phyloP scores from a whole-genome alignment of 768 basidiomycete genomes.

The Boletus subparvulus region DNA sequence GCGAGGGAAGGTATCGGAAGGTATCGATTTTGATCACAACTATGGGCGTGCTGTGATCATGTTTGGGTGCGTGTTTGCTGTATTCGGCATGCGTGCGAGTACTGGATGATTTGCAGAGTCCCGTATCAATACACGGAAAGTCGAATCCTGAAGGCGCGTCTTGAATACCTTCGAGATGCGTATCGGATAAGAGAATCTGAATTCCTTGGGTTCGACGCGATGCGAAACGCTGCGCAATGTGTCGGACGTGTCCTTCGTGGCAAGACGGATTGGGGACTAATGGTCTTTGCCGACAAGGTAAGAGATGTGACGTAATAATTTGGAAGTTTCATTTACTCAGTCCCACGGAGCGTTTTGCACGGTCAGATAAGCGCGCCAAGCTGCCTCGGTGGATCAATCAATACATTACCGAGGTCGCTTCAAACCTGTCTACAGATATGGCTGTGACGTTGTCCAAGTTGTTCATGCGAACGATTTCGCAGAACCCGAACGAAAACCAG shows the following conservation, averaged over 20 bases:
- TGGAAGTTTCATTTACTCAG: neutral
- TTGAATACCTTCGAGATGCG: slow-evolving; percentile 97
- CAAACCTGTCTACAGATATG: slow-evolving; percentile 98
- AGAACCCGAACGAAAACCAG: slow-evolving; percentile 94
- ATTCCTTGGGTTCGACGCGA: slow-evolving; percentile 98
- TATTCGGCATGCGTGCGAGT: neutral
- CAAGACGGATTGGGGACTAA: slow-evolving; percentile 99
- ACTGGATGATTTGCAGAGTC: slow-evolving; percentile 49
- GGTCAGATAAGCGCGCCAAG: slow-evolving; percentile 92
- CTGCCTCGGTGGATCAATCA: slow-evolving; percentile 99
- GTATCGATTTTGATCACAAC: slow-evolving; percentile 99
- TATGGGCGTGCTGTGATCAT: slow-evolving; percentile 99
- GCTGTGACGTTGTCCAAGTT: slow-evolving; percentile 90
- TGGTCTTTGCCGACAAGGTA: slow-evolving; percentile 99
- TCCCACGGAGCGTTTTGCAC: slow-evolving; percentile 74
- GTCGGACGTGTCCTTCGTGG: slow-evolving; percentile 96
- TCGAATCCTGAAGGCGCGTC: slow-evolving; percentile 92
- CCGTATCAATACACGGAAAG: slow-evolving; percentile 99
- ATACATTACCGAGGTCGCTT: slow-evolving; percentile 97
- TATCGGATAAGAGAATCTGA: slow-evolving; percentile 98
- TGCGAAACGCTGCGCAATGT: slow-evolving; percentile 99
- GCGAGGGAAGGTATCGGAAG: slow-evolving; percentile 98
- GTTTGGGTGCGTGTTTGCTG: slow-evolving; percentile 73
- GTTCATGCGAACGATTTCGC: slow-evolving; percentile 98
- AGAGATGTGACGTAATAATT: slow-evolving; percentile 1